Base-by-base conservation (phyloP, 257 asterid genomes). In the Plantago elongata region DNA sequence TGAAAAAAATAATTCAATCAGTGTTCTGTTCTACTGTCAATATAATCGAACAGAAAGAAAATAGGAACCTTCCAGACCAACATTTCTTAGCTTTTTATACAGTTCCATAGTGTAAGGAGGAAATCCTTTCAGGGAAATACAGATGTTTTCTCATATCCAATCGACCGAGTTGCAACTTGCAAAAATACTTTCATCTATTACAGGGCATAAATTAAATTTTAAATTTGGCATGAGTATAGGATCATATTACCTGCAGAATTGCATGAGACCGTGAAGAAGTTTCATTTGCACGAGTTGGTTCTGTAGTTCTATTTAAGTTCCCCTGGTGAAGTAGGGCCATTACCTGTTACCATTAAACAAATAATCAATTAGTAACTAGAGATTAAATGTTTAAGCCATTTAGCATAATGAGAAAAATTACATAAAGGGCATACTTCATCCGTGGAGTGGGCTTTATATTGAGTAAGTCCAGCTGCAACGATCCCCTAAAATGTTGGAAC, bases 231-330 rank as follows among this genome's bases (percentile, higher is more conserved):
- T 5, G 40, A 50, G 47, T 51, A 40, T 40, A 8, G 54, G 51
- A 40, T 61, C 40, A 54, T 14, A 45, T 13, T 40, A 83, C 87
- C 87, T 83, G 90, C 61, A 83, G 84, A 60, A 81, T 83, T 50
- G 90, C 90, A 70, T 81, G 90, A 61, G 90, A 83, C 43, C 90
- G 78, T 3, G 90, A 83, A 44, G 90, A 83, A 49, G 90, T 83
- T 70, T 81, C 87, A 63, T 83, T 83, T 38, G 75, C 81, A 40
- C 85, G 83, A 72, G 90, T 83, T 18, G 90, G 87, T 68, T 83
- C 90, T 40, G 90, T 83, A 3, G 83, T 81, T 72, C 90, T 72
- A 68, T 78, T 78, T 38, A n/a, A 67, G 61, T 83, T 83, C 51
- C 90, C 90, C 74, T 78, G 87, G 54, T 83, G 90, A 61, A 83